A percentile compares a stretch with the other conserved stretches of the same genome.
Conservation (phyloP, 2,329 filamentous ascomycete genomes). For the Neofusicoccum sp. region DNA sequence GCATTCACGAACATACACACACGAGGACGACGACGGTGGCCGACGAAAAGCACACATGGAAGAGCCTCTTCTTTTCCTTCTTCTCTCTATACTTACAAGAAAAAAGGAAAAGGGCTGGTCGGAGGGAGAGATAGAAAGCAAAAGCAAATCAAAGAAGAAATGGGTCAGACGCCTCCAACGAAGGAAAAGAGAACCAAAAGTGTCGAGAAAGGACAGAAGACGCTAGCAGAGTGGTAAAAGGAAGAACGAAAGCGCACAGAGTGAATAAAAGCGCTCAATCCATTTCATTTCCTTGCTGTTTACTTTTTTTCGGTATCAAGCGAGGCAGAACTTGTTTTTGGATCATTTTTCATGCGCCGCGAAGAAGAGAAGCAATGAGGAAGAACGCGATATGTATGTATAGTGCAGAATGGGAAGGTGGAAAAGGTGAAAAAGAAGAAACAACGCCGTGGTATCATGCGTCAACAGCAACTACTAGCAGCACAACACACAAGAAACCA, state of each 20-base stretch:
- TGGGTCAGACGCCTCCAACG: neutral
- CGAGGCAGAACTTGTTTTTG: neutral
- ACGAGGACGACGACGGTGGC: neutral
- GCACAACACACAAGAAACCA: slow-evolving; percentile 15
- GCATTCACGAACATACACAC: too few relatives aligned
- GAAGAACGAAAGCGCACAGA: too few relatives aligned
- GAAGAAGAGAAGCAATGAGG: neutral
- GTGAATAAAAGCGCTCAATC: too few relatives aligned
- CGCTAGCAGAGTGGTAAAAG: too few relatives aligned
- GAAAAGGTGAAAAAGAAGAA: neutral
- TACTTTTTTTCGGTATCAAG: too few relatives aligned
- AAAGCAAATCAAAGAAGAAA: neutral
- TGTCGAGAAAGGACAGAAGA: too few relatives aligned
- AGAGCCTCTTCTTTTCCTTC: neutral
- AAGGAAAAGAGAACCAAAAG: neutral
- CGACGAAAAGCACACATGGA: neutral
- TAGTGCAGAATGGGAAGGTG: neutral
- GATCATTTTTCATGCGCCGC: neutral
- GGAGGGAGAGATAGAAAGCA: neutral
- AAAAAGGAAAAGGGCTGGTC: neutral
- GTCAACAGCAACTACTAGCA: slow-evolving; percentile 18
- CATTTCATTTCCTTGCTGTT: too few relatives aligned
- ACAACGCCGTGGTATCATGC: slow-evolving; percentile 22
- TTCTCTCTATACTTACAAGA: slow-evolving; percentile 12
- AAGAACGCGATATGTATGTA: slow-evolving; percentile 11